Base-by-base conservation (phyloP, 441 rosid genomes). In the Pelargonium myrrhifolium region DNA sequence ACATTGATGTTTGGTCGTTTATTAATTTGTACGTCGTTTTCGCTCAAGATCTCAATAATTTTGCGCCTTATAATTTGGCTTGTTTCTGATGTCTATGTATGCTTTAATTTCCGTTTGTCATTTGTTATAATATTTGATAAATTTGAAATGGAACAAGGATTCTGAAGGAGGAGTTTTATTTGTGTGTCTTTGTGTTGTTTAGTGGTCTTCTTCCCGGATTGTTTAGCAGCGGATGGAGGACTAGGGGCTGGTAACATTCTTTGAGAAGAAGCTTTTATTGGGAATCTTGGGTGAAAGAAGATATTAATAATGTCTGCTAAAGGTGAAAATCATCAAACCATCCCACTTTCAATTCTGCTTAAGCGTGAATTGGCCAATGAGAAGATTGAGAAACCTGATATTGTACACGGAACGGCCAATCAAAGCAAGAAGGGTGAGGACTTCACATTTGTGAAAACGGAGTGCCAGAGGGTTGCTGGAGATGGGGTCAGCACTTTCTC, bases 361-460 rank as follows among this genome's bases (percentile, higher is more conserved):
- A 89, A 90, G 75, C 87, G 99, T 49, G 99, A 95, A 81, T 83
- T 85, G 75, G 98, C 96, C 22, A 82, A 75, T 62, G 99, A 89
- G 72, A 94, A 86, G 79, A 67, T 84, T 17, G 97, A 84, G 70
- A 83, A 86, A 10, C 98, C 97, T 35, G 98, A 88, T 65, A 80
- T 94, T 59, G 55, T 80, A 22, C 82, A 86, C 3, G 99, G 98
- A 3, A 88, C 88, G 68, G 94, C 93, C 9, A 83, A 79, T 62
- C 93, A 94, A 69, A 88, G 96, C 88, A 94, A 92, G 92, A 94
- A 94, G 78, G 99, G 98, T 28, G 99, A 94, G 70, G 99, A 94
- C 53, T 92, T 83, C 49, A 84, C 90, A 0, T 81, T 92, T 15
- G 71, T 92, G 51, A 92, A 92, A 77, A 82, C 96, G 5, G 98